phyloP scores from a whole-genome alignment of 1,284 basidiomycete species.

The Psilocybe mexicana region DNA sequence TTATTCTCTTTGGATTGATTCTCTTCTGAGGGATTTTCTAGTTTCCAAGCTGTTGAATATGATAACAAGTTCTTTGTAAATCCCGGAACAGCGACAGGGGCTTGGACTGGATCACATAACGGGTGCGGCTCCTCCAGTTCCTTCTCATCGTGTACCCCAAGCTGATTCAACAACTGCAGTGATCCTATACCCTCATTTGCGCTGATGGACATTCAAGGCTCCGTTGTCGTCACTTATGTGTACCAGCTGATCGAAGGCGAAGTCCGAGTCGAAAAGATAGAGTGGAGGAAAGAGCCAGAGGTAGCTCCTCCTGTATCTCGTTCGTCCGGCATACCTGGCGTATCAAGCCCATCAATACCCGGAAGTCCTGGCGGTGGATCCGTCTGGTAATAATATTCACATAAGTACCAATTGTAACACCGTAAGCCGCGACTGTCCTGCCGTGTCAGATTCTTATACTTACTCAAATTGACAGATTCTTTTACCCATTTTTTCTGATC shows the following conservation, averaged over 20 bases:
- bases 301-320: conserved; percentile 33
- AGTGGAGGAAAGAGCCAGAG: conserved; percentile 72
- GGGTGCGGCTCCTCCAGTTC: conserved; percentile 38
- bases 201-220: conserved; percentile 92
- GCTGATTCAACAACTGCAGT: conserved; percentile 22
- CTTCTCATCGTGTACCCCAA: background rate
- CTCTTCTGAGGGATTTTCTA: conserved; percentile 31
- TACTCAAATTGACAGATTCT: too few relatives aligned
- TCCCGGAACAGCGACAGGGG: conserved; percentile 93
- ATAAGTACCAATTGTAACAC: background rate
- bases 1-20: background rate
- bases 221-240: conserved; percentile 93
- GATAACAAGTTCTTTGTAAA: conserved; percentile 95
- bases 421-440: background rate
- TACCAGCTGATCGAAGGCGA: conserved; percentile 94
- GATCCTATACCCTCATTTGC: conserved; percentile 74
- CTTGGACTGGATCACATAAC: conserved; percentile 81
- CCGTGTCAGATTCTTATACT: background rate
- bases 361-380: conserved; percentile 22
- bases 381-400: conserved; percentile 15
- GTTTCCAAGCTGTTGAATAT: conserved; percentile 93
- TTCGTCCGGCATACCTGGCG: conserved; percentile 24
- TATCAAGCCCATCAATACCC: conserved; percentile 27
- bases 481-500: too few relatives aligned
- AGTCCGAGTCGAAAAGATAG: conserved; percentile 85